Conservation (phyloP, 345 rosid genomes). For the Gossypium turneri region DNA sequence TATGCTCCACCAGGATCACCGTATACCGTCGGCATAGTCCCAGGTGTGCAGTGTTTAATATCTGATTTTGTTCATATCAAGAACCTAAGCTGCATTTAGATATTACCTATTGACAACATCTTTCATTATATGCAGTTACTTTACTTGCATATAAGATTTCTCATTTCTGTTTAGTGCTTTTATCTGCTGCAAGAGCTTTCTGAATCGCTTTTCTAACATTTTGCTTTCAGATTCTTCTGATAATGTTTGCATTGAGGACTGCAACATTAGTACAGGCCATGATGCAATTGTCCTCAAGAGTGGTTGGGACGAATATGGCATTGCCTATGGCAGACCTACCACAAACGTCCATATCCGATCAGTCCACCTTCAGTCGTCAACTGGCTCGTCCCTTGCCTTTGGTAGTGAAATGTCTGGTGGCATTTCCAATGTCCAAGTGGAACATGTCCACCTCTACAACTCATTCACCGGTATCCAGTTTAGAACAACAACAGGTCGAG, state of each 20-base stretch:
- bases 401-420: slow-evolving; percentile 99
- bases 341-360: slow-evolving; percentile 51
- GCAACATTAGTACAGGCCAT: slow-evolving; percentile 63
- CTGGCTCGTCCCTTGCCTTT: slow-evolving; percentile 71
- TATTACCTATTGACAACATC: slow-evolving; percentile 8
- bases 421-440: slow-evolving; percentile 55
- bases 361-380: slow-evolving; percentile 57
- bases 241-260: slow-evolving; percentile 76
- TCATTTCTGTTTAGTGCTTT: too few relatives aligned
- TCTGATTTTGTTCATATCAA: neutral
- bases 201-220: neutral
- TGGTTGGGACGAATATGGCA: slow-evolving; percentile 97
- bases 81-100: neutral
- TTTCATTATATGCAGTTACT: neutral
- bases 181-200: neutral
- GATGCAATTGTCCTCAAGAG: slow-evolving; percentile 78
- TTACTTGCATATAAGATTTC: neutral
- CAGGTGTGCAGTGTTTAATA: slow-evolving; percentile 44
- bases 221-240: slow-evolving; percentile 76
- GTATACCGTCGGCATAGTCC: slow-evolving; percentile 64
- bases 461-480: slow-evolving; percentile 63
- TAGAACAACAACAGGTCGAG: slow-evolving; percentile 74
- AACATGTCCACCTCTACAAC: slow-evolving; percentile 39
- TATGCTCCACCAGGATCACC: slow-evolving; percentile 60
- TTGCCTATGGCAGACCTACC: slow-evolving; percentile 68